phyloP scores from a whole-genome alignment of 495 filamentous ascomycete species.

The Lentithecium fluviatile region DNA sequence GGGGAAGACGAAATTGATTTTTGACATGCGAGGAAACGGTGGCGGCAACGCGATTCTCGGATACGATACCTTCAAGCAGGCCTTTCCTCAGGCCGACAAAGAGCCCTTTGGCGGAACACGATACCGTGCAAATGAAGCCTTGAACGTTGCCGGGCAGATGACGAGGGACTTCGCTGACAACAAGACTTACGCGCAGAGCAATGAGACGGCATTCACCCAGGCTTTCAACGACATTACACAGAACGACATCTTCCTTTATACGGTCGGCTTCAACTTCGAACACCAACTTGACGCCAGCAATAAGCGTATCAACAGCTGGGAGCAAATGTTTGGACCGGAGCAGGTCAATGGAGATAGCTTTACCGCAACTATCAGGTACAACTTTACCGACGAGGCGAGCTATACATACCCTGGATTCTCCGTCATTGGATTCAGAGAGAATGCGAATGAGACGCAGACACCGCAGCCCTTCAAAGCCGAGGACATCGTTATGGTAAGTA shows the following conservation, averaged over 20 bases:
- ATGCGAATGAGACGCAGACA: conserved; percentile 23
- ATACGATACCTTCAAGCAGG: conserved; percentile 34
- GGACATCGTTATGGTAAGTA: conserved; percentile 31
- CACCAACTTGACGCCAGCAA: conserved; percentile 23
- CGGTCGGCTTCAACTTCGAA: conserved; percentile 16
- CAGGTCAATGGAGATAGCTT: conserved; percentile 23
- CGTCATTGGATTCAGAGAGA: conserved; percentile 24
- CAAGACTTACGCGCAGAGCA: conserved; percentile 19
- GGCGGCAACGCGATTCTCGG: conserved; percentile 30
- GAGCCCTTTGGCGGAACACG: conserved; percentile 29
- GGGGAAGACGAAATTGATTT: conserved; percentile 26
- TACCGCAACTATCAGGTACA: conserved; percentile 21
- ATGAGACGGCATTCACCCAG: conserved; percentile 15
- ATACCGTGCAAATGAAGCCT: conserved; percentile 26
- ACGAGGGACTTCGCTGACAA: conserved; percentile 15
- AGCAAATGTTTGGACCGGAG: conserved; percentile 18
- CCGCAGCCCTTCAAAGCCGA: conserved; percentile 32
- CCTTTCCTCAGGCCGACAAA: conserved; percentile 23
- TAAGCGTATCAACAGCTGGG: conserved; percentile 8
- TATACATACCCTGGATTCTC: conserved; percentile 28
- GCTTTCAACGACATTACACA: conserved; percentile 11
- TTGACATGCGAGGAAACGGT: conserved; percentile 32
- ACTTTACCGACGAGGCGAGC: conserved; percentile 23
- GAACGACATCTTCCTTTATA: conserved; percentile 17
- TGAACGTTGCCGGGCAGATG: conserved; percentile 19